These are phyloP conservation scores for Bimuria novae-zelandiae DNA, from an alignment of 2,329 filamentous ascomycete species.

Conservation along the genomic window DNA sequence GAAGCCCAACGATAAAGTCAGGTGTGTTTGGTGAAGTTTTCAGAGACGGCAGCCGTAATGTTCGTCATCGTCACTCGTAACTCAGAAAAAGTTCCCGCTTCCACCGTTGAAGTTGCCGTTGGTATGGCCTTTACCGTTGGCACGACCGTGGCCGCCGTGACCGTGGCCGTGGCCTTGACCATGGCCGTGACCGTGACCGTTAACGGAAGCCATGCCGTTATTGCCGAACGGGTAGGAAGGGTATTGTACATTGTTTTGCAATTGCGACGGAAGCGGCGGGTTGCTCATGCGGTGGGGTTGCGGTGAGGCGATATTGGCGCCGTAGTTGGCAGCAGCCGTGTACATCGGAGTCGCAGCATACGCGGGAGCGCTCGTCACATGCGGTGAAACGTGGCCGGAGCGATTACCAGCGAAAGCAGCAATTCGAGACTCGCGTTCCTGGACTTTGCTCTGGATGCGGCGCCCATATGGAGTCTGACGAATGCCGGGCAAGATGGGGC, in stretches of 20 bases:
- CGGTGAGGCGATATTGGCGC: constrained; percentile 42
- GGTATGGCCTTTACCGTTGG: constrained; percentile 21
- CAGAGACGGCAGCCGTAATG: constrained; percentile 46
- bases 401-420: constrained; percentile 32
- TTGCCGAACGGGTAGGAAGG: constrained; percentile 47
- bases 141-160: too few species aligned
- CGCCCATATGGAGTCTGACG: constrained; percentile 93
- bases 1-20: constrained; percentile 30
- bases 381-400: constrained; percentile 37
- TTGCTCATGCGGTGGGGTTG: constrained; percentile 46
- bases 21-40: constrained; percentile 23
- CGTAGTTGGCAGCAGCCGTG: constrained; percentile 41
- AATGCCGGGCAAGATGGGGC: constrained; percentile 81
- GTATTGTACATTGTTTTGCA: constrained; percentile 46
- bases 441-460: constrained; percentile 88
- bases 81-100: constrained; percentile 52
- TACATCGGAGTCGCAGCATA: constrained; percentile 40
- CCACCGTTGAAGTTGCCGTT: constrained; percentile 46
- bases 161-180: background rate
- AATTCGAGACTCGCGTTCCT: constrained; percentile 55
- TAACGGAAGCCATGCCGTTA: constrained; percentile 38
- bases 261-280: constrained; percentile 40
- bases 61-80: constrained; percentile 55
- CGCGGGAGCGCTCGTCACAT: constrained; percentile 24
- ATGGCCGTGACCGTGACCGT: constrained; percentile 7